Percentiles rank a stretch among this genome's conserved stretches.
These are phyloP conservation scores for Aquilaria malaccensis DNA, from an alignment of 345 rosid species.

Conservation along the genomic window DNA sequence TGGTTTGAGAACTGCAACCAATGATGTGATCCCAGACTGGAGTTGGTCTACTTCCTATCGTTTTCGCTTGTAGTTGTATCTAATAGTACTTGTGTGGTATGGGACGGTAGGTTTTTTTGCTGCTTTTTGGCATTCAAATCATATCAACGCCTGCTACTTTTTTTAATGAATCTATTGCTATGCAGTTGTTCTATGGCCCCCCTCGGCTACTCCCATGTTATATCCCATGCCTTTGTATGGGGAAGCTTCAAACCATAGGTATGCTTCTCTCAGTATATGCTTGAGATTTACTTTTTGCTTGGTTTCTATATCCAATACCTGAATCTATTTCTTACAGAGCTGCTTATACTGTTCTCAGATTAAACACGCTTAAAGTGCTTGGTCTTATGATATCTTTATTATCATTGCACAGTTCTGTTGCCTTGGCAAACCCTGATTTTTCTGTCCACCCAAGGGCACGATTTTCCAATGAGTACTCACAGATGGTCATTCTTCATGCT, in stretches of 20 bases:
- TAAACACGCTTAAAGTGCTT: slow-evolving; percentile 1
- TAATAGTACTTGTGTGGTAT: too few species aligned
- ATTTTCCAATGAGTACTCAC: slow-evolving; percentile 42
- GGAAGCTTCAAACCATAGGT: slow-evolving; percentile 97
- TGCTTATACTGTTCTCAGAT: neutral
- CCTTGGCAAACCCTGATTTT: slow-evolving; percentile 57
- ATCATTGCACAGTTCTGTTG: slow-evolving; percentile 48
- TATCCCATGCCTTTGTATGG: slow-evolving; percentile 88
- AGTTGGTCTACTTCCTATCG: too few species aligned
- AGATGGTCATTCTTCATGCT: slow-evolving; percentile 60
- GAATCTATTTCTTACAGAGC: slow-evolving; percentile 2
- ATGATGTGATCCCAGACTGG: too few species aligned
- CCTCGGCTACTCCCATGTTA: slow-evolving; percentile 73
- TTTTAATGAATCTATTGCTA: slow-evolving; percentile 6
- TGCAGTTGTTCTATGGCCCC: slow-evolving; percentile 87
- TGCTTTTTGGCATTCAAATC: too few species aligned
- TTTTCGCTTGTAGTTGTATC: too few species aligned
- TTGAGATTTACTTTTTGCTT: slow-evolving; percentile 6
- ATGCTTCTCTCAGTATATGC: slow-evolving; percentile 16
- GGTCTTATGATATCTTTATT: slow-evolving; percentile 7
- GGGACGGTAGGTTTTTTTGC: too few species aligned
- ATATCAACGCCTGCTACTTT: neutral
- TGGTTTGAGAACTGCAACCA: too few species aligned
- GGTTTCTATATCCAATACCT: neutral
- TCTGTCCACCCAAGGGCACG: slow-evolving; percentile 69